Percentiles rank a stretch among this genome's conserved stretches.
phyloP scores from a whole-genome alignment of 1,284 basidiomycete species.

The Farysia itapuensis region DNA sequence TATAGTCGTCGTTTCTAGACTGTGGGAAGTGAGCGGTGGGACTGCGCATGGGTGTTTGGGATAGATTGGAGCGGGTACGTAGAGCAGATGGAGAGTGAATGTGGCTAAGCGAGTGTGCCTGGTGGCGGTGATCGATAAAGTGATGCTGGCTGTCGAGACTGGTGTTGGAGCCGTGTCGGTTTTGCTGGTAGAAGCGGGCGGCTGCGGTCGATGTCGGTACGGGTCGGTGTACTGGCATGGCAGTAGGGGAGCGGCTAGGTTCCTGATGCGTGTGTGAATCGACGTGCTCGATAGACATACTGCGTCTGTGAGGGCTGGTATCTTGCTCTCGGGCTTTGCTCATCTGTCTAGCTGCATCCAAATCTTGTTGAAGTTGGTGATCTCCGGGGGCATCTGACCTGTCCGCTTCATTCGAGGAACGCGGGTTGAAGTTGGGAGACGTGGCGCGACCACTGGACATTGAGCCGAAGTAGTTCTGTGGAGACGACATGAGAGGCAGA shows the following conservation, averaged over 20 bases:
- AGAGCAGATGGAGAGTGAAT: conserved; percentile 44
- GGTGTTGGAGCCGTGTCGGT: conserved; percentile 51
- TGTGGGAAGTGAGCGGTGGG: conserved; percentile 25
- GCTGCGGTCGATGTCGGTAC: conserved; percentile 18
- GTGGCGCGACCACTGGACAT: conserved; percentile 24
- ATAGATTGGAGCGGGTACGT: conserved; percentile 22
- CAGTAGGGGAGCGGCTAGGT: conserved; percentile 16
- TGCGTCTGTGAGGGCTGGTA: conserved; percentile 20
- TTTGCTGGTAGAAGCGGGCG: conserved; percentile 55
- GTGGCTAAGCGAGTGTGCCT: conserved; percentile 50
- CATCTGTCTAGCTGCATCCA: conserved; percentile 57
- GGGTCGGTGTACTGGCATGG: conserved; percentile 15
- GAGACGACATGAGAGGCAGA: conserved; percentile 40
- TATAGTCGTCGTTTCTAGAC: conserved; percentile 3
- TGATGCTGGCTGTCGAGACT: conserved; percentile 55
- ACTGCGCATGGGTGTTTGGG: conserved; percentile 28
- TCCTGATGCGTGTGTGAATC: conserved; percentile 36
- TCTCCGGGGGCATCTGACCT: conserved; percentile 11
- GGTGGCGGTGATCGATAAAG: conserved; percentile 58
- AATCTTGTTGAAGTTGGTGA: conserved; percentile 52
- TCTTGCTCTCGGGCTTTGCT: conserved; percentile 44
- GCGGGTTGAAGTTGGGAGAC: conserved; percentile 11
- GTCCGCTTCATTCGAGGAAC: conserved; percentile 3
- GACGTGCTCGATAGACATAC: conserved; percentile 26
- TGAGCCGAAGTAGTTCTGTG: conserved; percentile 27